Evolutionary conservation across 345 rosid species (phyloP), one percentile per base, ranked within the genome.

Genomic region (Gossypium australe): DNA sequence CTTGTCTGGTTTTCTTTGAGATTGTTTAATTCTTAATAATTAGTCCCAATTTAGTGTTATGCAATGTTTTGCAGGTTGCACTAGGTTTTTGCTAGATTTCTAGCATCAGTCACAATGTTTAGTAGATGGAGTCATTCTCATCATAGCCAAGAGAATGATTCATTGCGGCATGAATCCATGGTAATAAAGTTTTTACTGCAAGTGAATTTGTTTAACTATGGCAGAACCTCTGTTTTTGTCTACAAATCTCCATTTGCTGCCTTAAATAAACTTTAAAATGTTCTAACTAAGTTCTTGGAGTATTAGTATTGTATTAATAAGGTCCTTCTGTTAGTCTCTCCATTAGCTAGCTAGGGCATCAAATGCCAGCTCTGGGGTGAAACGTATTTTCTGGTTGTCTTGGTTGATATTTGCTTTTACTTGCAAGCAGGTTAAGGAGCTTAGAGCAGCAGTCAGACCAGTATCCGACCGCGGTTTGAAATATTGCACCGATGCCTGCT

Each of bases 401-500:
- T 48, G 17, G 2, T 65, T 2, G 70, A 9, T 63, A 58, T 10
- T 63, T 27, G 43, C 48, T 43, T 5, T 52, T 41, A 27, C 59
- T 12, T 8, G 22, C 18, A 13, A 76, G 56, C 82, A 92, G 98
- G 74, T 86, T 47, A 84, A 83, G 80, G 94, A 94, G 87, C 87
- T 94, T 22, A 86, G 76, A 83, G 48, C 77, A 78, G 90, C 80
- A 11, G 56, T 92, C 25, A 97, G 90, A 67, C 83, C 86, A 62
- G 78, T 91, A 11, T 86, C 94, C 48, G 97, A 84, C 60, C 84
- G 82, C 49, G 78, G 71, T 66, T 83, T 71, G 57, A 72, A 80
- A 9, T 94, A 78, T 51, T 92, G 97, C 75, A 81, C 87, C 18
- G 98, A 94, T 80, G 82, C 93, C 5, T 94, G 98, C 87, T 74